These are phyloP conservation scores for Hortaea werneckii DNA, from an alignment of 2,329 filamentous ascomycete genomes.

Conservation along the genomic window DNA sequence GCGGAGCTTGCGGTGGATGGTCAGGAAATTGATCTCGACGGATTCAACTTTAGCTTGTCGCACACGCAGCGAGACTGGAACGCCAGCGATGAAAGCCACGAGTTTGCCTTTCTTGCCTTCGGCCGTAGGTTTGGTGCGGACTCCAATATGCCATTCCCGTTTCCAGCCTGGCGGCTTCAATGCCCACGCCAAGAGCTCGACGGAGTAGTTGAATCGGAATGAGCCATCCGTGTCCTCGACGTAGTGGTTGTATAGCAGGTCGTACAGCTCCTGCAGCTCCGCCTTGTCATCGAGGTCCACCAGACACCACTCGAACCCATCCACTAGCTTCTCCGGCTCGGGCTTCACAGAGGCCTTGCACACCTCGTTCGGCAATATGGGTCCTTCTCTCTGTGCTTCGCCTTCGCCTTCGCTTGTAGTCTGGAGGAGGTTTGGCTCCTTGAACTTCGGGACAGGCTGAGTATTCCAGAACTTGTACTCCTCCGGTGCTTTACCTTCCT, in stretches of 20 bases:
- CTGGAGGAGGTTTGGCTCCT: conserved; percentile 29
- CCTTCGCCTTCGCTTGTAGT: conserved; percentile 36
- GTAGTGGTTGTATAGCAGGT: conserved; percentile 85
- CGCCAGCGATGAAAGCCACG: conserved; percentile 90
- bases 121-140: conserved; percentile 50
- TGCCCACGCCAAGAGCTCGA: conserved; percentile 83
- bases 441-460: conserved; percentile 85
- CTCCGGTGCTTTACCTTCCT: conserved; percentile 25
- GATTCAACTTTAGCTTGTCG: conserved; percentile 64
- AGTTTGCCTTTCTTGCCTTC: conserved; percentile 66
- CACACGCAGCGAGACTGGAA: conserved; percentile 74
- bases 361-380: conserved; percentile 71
- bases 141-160: conserved; percentile 89
- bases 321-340: conserved; percentile 62
- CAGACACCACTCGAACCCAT: conserved; percentile 89
- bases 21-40: conserved; percentile 96
- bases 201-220: conserved; percentile 95
- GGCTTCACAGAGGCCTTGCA: conserved; percentile 41
- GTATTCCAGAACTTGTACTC: conserved; percentile 97
- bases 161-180: conserved; percentile 91
- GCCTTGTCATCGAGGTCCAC: conserved; percentile 72
- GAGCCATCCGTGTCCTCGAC: conserved; percentile 95
- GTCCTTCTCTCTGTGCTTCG: conserved; percentile 59
- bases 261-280: conserved; percentile 80
- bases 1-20: conserved; percentile 94